Evolutionary conservation across 495 filamentous ascomycete species (phyloP), one percentile per base, ranked within the genome.

Genomic region (Peziza echinospora): DNA sequence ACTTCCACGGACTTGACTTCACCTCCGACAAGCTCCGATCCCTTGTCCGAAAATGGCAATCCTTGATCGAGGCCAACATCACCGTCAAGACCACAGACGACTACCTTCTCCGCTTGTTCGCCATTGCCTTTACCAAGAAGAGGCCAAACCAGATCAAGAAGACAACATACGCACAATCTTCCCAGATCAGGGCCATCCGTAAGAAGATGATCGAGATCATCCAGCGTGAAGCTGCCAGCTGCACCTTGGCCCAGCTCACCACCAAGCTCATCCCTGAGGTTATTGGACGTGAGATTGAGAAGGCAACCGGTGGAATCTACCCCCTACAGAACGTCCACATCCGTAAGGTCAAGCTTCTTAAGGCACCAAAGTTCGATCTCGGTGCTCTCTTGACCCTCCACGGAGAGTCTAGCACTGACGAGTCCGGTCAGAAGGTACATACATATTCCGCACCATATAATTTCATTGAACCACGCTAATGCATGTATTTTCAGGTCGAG

Each of bases 201-300:
- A 87, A 86, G 75, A 96, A 96, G 83, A 97, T 97, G 89, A 78
- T 77, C 43, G 89, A 96, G 72, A 96, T 97, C 68, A 94, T 97
- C 64, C 76, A 82, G 65, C 82, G 84, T 56, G 89, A 97, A 72
- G 89, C 87, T 41, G 69, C 82, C 46, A 84, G 75, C 72, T 93
- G 85, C 76, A 84, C 82, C 50, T 72, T 97, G 52, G 75, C 81
- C 51, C 87, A 94, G 73, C 76, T 97, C 51, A 93, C 85, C 53
- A 79, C 82, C 60, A 97, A 97, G 76, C 75, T 97, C 53, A 96
- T 97, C 59, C 89, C 89, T 41, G 89, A 97, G 71, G 91, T 96
- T 43, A 96, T 97, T 65, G 89, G 89, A 51, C 85, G 87, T 61
- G 89, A 96, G 71, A 97, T 97, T 58, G 89, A 97, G 77, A 97